Evolutionary conservation across 2,329 filamentous ascomycete species (phyloP), one percentile per base, ranked within the genome.

Genomic region (Didymosphaeria variabile): DNA sequence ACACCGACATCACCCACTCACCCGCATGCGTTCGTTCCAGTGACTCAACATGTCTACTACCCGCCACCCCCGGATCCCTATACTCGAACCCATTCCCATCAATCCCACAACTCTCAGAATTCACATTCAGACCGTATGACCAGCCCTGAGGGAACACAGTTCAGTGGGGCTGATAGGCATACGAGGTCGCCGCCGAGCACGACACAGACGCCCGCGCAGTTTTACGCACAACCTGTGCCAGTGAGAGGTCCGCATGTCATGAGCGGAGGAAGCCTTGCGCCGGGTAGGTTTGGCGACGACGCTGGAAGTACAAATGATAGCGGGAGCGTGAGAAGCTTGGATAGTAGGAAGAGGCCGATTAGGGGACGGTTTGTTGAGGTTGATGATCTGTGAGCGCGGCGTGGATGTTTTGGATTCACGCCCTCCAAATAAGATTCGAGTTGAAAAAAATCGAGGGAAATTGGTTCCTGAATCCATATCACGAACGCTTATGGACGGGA

Each of bases 201-300:
- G 51, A 71, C 60, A 7, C 67, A 65, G 15, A 77, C 75, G 15
- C 75, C 75, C 3, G 75, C 75, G 17, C 75, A 77, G 13, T 78
- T 77, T 51, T 78, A 78, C 58, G 71, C 69, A 4, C 72, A 74
- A 56, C 69, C 72, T 21, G 60, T 69, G 17, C 61, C 64, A 34
- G 55, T 63, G 21, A 47, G 31, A 19, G 51, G 61, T 10, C 60
- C 63, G 51, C 63, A 65, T 42, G 36, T 55, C 6, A 54, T 57
- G 47, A 62, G 56, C 15, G 57, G 52, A 4, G 59, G 40, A 40
- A 26, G 47, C 9, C 29, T 47, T 3, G 31, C 40, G 8, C 40
- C 54, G 19, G 54, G 51, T 13, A 38, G 12, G 9, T 49, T 57
- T 53, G 54, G 57, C 13, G 56, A 55, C 12, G 53, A 57, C 1